A percentile compares a stretch with the other conserved stretches of the same genome.
Conservation (phyloP, 1,139 yeast genomes). For the Arxiozyma bovina region DNA sequence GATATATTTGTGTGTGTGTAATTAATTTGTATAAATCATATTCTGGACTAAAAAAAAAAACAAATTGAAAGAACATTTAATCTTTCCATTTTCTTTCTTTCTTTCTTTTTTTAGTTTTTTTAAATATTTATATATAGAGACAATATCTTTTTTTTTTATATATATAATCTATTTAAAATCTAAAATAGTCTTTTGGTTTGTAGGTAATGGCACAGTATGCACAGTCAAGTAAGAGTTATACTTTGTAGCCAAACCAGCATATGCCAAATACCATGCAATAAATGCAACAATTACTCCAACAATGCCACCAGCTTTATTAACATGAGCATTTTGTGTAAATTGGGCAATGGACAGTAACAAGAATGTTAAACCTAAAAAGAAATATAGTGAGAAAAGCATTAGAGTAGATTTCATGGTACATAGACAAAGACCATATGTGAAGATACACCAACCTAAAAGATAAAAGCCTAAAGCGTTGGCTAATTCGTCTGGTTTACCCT, state of each 20-base stretch:
- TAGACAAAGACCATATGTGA: conserved; percentile 58
- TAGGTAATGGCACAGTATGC: conserved; percentile 22
- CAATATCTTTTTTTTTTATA: too few relatives aligned
- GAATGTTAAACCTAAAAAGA: conserved; percentile 56
- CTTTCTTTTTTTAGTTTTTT: background rate
- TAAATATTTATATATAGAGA: background rate
- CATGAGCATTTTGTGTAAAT: conserved; percentile 28
- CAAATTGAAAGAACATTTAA: background rate
- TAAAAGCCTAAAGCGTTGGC: conserved; percentile 62
- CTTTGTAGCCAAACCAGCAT: conserved; percentile 71
- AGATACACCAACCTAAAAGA: conserved; percentile 70
- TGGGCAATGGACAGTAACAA: conserved; percentile 47
- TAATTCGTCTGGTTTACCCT: conserved; percentile 34
- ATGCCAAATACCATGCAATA: conserved; percentile 82
- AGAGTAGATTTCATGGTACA: conserved; percentile 74
- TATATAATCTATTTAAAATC: background rate
- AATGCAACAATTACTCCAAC: conserved; percentile 70
- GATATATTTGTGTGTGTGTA: too few relatives aligned
- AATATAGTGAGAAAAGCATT: conserved; percentile 62
- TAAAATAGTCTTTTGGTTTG: conserved; percentile 10
- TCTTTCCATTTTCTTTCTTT: background rate
- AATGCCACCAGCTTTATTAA: conserved; percentile 66
- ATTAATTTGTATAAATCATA: background rate
- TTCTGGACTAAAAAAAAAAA: background rate
- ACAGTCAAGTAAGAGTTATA: conserved; percentile 57